Conservation (phyloP, 2,329 filamentous ascomycete species). For the Paramyrothecium roridum region DNA sequence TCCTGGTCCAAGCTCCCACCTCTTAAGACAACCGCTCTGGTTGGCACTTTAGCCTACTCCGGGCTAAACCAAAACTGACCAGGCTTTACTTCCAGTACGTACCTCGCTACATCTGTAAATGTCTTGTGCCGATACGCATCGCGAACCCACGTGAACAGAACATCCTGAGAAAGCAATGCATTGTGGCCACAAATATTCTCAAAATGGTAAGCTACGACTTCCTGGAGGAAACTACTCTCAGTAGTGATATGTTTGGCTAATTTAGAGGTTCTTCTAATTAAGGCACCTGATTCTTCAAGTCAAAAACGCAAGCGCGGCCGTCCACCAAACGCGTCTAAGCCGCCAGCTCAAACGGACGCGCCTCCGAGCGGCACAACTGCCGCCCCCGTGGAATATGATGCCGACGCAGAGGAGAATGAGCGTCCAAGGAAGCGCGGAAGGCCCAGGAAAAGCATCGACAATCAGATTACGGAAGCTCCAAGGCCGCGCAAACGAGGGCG, state of each 20-base stretch:
- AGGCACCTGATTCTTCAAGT: slow-evolving; percentile 22
- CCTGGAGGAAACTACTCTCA: not conserved
- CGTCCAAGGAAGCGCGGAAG: slow-evolving; percentile 21
- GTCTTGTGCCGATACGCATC: no score
- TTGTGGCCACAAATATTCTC: not conserved
- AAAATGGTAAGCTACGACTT: not conserved
- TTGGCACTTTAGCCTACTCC: no score
- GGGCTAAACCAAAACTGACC: no score
- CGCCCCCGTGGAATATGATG: slow-evolving; percentile 16
- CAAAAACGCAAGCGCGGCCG: slow-evolving; percentile 42
- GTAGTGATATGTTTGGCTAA: not conserved
- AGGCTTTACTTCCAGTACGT: no score
- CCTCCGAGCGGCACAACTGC: slow-evolving; percentile 13
- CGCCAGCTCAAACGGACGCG: slow-evolving; percentile 17
- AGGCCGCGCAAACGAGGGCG: slow-evolving; percentile 1
- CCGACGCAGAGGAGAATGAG: slow-evolving; percentile 18
- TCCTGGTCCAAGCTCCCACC: no score
- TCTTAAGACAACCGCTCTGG: no score
- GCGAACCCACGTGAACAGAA: no score
- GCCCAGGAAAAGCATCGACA: slow-evolving; percentile 4
- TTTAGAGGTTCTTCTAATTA: not conserved
- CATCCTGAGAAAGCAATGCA: no score
- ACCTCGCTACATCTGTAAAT: no score
- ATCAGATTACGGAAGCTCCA: not conserved
- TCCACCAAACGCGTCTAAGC: slow-evolving; percentile 37